Evolutionary conservation across 805 yeast genomes (phyloP).

Genomic region (Sugiyamaella smithiae): DNA sequence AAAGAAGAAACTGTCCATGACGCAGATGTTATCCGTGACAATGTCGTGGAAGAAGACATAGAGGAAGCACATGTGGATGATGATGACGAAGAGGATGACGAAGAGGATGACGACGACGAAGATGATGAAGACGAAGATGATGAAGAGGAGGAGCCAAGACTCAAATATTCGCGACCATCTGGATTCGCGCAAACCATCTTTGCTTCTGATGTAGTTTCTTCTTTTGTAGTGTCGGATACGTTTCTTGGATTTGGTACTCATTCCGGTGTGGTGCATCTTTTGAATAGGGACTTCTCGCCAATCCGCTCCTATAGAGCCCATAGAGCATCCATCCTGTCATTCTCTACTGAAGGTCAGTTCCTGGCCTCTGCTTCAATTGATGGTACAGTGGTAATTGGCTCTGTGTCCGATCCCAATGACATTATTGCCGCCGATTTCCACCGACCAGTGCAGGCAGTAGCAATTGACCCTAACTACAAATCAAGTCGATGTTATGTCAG

Average conservation of each 20-base stretch:
- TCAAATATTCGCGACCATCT: slow-evolving; percentile 70
- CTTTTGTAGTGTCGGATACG: slow-evolving; percentile 56
- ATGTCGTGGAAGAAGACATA: background rate
- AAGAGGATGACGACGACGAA: slow-evolving; percentile 23
- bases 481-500: slow-evolving; percentile 65
- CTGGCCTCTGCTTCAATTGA: slow-evolving; percentile 92
- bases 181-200: slow-evolving; percentile 70
- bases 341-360: slow-evolving; percentile 67
- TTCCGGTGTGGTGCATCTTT: slow-evolving; percentile 73
- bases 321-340: slow-evolving; percentile 73
- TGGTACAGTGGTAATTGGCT: slow-evolving; percentile 84
- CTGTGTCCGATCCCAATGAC: slow-evolving; percentile 58
- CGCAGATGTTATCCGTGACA: too few relatives aligned
- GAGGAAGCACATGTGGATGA: slow-evolving; percentile 23
- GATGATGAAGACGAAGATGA: slow-evolving; percentile 33
- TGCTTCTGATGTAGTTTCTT: slow-evolving; percentile 71
- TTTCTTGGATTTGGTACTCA: slow-evolving; percentile 85
- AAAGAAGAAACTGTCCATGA: too few relatives aligned
- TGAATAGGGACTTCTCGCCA: slow-evolving; percentile 55
- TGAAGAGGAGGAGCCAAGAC: slow-evolving; percentile 39
- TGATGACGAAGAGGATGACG: slow-evolving; percentile 27
- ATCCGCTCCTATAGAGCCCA: slow-evolving; percentile 80
- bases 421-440: slow-evolving; percentile 76
- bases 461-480: slow-evolving; percentile 66
- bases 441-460: slow-evolving; percentile 85